Evolutionary conservation across 768 basidiomycete species (phyloP), one percentile per base, ranked within the genome.

Genomic region (Botryobasidium botryosum): DNA sequence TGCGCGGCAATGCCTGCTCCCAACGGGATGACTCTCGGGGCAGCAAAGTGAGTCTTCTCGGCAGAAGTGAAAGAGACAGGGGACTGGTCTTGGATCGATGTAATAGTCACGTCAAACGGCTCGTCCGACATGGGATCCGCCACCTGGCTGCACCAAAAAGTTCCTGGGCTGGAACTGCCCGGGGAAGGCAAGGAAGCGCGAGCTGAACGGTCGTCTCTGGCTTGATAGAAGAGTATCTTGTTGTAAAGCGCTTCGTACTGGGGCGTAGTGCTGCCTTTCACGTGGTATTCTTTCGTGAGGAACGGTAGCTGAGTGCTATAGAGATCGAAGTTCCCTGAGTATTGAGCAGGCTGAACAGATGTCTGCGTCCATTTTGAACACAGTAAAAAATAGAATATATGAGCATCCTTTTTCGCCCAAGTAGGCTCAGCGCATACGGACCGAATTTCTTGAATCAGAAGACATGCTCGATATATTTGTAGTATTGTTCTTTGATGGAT

Each of bases 271-370:
- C 42, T 41, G 26, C 47, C 50, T 2, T 3, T n/a, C 7, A 47
- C 47, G 13, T 44, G 46, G 40, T 48, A 48, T 26, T 40, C 21
- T 15, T 27, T 18, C 4, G 13, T n/a, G 6, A 51, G 35, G 43
- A 45, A 44, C n/a, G 42, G 43, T n/a, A 48, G 43, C 15, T 25
- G n/a, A 2, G 42, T 51, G 10, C 47, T 36, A 27, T 44, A 51
- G 2, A 51, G 38, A 47, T 51, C 50, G 46, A 51, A 51, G 33
- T 51, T 51, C 15, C 50, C 51, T n/a, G n/a, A n/a, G n/a, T n/a
- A n/a, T n/a, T n/a, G n/a, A n/a, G n/a, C n/a, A n/a, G n/a, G n/a
- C n/a, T n/a, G n/a, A n/a, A n/a, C n/a, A n/a, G n/a, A n/a, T n/a
- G n/a, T n/a, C n/a, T n/a, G n/a, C n/a, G n/a, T n/a, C n/a, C n/a